Evolutionary conservation across 1,139 yeast species (phyloP), one percentile per base, ranked within the genome.

Genomic region (Magnusiomyces magnusii): DNA sequence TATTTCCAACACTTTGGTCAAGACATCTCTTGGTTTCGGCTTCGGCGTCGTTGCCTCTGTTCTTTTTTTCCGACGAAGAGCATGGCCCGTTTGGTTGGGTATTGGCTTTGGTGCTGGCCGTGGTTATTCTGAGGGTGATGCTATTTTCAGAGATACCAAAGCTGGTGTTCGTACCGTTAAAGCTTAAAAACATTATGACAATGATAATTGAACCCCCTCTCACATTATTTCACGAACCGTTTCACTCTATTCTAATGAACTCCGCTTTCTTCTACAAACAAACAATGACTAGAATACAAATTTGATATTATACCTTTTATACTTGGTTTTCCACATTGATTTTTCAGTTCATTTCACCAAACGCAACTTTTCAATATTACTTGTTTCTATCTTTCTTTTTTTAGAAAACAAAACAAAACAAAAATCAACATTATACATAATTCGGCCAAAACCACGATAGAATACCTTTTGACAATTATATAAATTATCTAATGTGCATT

Each of bases 91-190:
- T 54, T 92, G 97, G 96, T 76, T 92, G 62, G 98, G 98, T 65
- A 77, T 90, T 66, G 99, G 98, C 50, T 92, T 93, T 69, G 99
- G 99, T 65, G 81, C 92, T 63, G 99, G 99, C 66, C 87, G 97
- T 78, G 97, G 97, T 58, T 93, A 91, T 75, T 84, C 98, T 64
- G 99, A 93, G 78, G 99, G 98, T 63, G 98, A 93, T 72, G 95
- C 97, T 64, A 87, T 92, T 61, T 92, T 93, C 81, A 86, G 98
- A 59, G 70, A 71, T 59, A 66, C 71, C 58, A 65, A 66, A 55
- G 72, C 73, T 50, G 75, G 75, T 55, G 70, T 71, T 36, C 69
- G 75, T 61, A 65, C 69, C n/a, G 73, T 72, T 52, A 68, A 68
- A 65, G 74, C 74, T 47, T 72, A 64, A 59, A 34, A 28, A 31